phyloP scores from a whole-genome alignment of 2,329 filamentous ascomycete genomes.

The Trichoderma cornu-damae region DNA sequence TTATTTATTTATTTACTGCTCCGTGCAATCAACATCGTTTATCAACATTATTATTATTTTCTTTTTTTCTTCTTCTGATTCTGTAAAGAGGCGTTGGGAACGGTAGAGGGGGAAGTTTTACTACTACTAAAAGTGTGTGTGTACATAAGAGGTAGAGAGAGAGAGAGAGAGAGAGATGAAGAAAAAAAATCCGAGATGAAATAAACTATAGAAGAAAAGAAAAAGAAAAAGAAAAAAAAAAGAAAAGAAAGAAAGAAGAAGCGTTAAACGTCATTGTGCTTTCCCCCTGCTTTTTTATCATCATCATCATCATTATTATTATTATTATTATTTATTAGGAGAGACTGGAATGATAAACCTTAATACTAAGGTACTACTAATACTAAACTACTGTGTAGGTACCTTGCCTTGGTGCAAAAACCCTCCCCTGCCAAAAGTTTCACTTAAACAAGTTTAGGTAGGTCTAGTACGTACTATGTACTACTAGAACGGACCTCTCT shows the following conservation, averaged over 20 bases:
- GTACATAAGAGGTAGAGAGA: neutral
- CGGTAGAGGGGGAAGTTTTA: neutral
- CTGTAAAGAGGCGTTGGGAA: neutral
- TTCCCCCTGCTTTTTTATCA: conserved; percentile 1
- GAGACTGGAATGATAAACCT: neutral
- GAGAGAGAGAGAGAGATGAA: neutral
- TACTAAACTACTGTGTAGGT: no score
- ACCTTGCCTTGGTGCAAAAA: no score
- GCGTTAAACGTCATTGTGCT: neutral
- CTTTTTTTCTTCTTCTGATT: no score
- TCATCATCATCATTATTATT: no score
- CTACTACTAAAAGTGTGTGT: neutral
- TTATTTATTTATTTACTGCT: no score
- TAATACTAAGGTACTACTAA: conserved; percentile 13
- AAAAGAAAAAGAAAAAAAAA: neutral
- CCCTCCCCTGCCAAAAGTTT: no score
- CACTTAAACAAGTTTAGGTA: no score
- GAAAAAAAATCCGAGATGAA: neutral
- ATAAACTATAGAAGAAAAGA: neutral
- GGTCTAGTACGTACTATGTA: no score
- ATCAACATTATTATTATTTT: no score
- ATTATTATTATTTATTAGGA: no score
- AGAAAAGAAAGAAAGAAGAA: neutral
- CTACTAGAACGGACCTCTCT: conserved; percentile 10
- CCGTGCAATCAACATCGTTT: no score